These are phyloP conservation scores for Geum urbanum DNA, from an alignment of 306 rosid genomes.

Conservation along the genomic window DNA sequence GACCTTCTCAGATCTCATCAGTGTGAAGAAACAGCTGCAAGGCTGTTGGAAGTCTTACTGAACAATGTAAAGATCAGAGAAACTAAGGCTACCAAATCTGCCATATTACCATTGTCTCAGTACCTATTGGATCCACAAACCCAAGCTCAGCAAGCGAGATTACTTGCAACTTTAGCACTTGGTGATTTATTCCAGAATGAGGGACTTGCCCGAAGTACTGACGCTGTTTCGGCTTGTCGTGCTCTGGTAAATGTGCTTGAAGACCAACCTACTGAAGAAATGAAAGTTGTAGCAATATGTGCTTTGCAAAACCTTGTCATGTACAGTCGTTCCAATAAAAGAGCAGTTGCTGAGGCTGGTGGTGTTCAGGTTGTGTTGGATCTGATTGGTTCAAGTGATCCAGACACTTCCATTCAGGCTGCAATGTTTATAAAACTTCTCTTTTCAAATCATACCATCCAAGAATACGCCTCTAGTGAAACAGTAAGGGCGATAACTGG, in stretches of 20 bases:
- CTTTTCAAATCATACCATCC: constrained; percentile 94
- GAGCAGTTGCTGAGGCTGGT: constrained; percentile 99
- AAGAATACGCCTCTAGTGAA: constrained; percentile 98
- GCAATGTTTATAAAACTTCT: constrained; percentile 96
- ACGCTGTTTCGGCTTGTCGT: constrained; percentile 97
- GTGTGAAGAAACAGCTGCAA: constrained; percentile 90
- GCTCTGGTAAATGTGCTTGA: constrained; percentile 98
- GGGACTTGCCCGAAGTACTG: constrained; percentile 85
- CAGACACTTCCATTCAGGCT: constrained; percentile 92
- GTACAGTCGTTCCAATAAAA: constrained; percentile 88
- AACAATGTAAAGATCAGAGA: constrained; percentile 95
- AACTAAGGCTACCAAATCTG: constrained; percentile 83
- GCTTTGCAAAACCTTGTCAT: constrained; percentile 97
- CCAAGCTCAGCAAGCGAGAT: constrained; percentile 95
- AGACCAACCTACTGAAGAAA: constrained; percentile 98
- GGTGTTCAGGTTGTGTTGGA: constrained; percentile 98
- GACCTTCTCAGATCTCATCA: constrained; percentile 94
- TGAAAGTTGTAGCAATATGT: constrained; percentile 98
- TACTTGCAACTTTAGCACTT: constrained; percentile 93
- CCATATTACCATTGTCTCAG: constrained; percentile 87
- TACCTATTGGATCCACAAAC: constrained; percentile 98
- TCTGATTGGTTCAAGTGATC: constrained; percentile 90
- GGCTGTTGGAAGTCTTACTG: constrained; percentile 87
- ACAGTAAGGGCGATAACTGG: constrained; percentile 96
- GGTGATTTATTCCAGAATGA: constrained; percentile 97